These are phyloP conservation scores for Nadsonia commutata DNA, from an alignment of 1,139 yeast genomes.

Conservation along the genomic window DNA sequence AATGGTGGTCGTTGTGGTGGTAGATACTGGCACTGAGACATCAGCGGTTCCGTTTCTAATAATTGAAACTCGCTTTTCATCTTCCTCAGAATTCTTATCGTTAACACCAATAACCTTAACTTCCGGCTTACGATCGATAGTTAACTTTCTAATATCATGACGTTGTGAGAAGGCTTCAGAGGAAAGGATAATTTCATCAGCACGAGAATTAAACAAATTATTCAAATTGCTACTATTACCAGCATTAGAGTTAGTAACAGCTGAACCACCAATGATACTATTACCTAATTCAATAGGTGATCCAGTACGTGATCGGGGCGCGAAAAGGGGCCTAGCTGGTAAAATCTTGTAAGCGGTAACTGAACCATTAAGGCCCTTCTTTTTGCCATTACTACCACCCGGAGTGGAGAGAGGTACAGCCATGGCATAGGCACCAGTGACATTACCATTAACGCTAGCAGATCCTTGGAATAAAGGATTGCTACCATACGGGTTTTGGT, in stretches of 20 bases:
- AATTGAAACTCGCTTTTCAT: background rate
- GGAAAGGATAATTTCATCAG: conserved; percentile 54
- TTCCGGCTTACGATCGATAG: conserved; percentile 31
- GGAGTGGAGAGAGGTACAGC: conserved; percentile 29
- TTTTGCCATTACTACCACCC: conserved; percentile 27
- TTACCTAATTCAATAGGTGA: conserved; percentile 1
- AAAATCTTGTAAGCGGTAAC: conserved; percentile 46
- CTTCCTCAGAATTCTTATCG: conserved; percentile 3
- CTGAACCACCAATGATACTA: conserved; percentile 1
- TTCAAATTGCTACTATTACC: conserved; percentile 4
- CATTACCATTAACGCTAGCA: background rate
- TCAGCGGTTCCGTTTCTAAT: background rate
- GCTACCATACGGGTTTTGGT: conserved; percentile 60
- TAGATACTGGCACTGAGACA: background rate
- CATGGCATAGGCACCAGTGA: background rate
- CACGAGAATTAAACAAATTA: conserved; percentile 24
- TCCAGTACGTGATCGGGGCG: conserved; percentile 10
- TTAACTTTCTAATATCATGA: conserved; percentile 39
- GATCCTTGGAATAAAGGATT: conserved; percentile 43
- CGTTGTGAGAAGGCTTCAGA: conserved; percentile 65
- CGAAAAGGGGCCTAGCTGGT: conserved; percentile 33
- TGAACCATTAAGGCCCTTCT: conserved; percentile 40
- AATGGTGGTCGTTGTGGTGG: conserved; percentile 3
- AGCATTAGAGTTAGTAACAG: conserved; percentile 3
- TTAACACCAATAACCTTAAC: background rate